These are phyloP conservation scores for Nakazawaea sp. DNA, from an alignment of 805 yeast species.

Conservation along the genomic window DNA sequence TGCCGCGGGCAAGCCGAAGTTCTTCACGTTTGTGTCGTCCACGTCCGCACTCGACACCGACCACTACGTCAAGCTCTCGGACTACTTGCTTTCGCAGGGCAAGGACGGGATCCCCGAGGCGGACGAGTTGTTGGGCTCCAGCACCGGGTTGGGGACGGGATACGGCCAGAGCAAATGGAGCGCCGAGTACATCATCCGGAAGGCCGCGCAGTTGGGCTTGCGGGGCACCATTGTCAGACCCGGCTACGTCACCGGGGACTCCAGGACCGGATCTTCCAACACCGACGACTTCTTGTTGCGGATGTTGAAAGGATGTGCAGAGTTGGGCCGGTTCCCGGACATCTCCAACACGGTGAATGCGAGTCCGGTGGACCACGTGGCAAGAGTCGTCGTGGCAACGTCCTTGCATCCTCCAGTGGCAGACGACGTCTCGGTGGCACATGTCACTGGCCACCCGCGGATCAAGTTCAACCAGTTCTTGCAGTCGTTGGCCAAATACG, in stretches of 20 bases:
- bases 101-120: slow-evolving; percentile 70
- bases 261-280: slow-evolving; percentile 80
- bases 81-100: slow-evolving; percentile 57
- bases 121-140: slow-evolving; percentile 79
- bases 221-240: slow-evolving; percentile 90
- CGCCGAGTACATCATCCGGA: slow-evolving; percentile 82
- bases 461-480: slow-evolving; percentile 72
- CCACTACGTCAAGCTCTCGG: slow-evolving; percentile 73
- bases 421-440: slow-evolving; percentile 64
- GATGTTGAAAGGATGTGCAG: slow-evolving; percentile 91
- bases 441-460: slow-evolving; percentile 97
- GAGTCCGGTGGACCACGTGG: slow-evolving; percentile 98
- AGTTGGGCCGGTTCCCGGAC: slow-evolving; percentile 80
- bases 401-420: slow-evolving; percentile 57
- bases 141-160: slow-evolving; percentile 79
- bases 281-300: slow-evolving; percentile 95
- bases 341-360: slow-evolving; percentile 85
- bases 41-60: slow-evolving; percentile 89
- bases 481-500: slow-evolving; percentile 57
- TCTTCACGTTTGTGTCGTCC: slow-evolving; percentile 87
- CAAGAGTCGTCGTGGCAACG: slow-evolving; percentile 79
- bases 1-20: slow-evolving; percentile 74
- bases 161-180: slow-evolving; percentile 99
- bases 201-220: slow-evolving; percentile 84
- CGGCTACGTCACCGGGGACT: slow-evolving; percentile 90